Evolutionary conservation across 176 grass and related monocot species (phyloP).

Genomic region (Melocanna baccifera): DNA sequence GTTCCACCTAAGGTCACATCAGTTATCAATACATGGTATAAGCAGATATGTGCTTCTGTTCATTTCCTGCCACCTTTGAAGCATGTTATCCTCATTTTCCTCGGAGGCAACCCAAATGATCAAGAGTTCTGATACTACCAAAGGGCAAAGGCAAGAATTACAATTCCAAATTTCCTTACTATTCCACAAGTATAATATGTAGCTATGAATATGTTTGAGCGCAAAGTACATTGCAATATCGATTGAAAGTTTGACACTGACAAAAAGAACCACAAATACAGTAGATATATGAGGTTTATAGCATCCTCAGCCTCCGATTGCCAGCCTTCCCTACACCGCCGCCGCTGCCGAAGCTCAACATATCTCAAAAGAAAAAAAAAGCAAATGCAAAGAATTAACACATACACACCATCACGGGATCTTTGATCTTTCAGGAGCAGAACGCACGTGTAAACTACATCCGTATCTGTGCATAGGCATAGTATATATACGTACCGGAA

Average conservation of each 20-base stretch:
- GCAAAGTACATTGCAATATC: neutral
- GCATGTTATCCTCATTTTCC: neutral
- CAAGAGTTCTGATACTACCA: neutral
- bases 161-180: neutral
- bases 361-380: neutral
- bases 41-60: neutral
- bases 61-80: neutral
- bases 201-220: neutral
- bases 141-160: neutral
- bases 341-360: constrained; percentile 28
- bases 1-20: neutral
- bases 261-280: neutral
- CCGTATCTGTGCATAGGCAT: neutral
- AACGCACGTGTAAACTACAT: neutral
- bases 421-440: neutral
- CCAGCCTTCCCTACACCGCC: neutral
- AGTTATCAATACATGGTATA: neutral
- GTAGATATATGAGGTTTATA: neutral
- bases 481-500: neutral
- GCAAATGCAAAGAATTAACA: neutral
- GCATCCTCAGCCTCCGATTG: constrained; percentile 38
- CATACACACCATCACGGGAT: neutral
- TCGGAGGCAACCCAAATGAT: neutral
- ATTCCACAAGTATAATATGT: neutral
- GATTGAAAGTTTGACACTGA: neutral